Evolutionary conservation across 2,329 filamentous ascomycete genomes (phyloP).

Genomic region (Pseudogymnoascus sp.): DNA sequence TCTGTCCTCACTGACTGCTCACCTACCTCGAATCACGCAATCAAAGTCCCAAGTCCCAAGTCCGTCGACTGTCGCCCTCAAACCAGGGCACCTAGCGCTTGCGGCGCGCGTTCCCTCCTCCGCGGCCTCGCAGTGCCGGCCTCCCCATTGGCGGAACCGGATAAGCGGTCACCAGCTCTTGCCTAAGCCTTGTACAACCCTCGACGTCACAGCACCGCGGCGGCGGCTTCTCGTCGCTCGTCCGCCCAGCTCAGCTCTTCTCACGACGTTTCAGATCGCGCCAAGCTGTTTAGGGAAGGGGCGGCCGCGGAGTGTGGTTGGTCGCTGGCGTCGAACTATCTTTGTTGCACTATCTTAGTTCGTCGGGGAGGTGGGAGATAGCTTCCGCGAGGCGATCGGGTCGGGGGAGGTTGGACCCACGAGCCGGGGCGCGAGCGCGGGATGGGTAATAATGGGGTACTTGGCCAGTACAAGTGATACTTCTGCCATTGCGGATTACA

Average conservation of each 20-base stretch:
- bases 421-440: constrained; percentile 6
- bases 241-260: not conserved
- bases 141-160: not conserved
- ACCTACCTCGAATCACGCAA: not conserved
- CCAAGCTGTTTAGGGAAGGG: constrained; percentile 4
- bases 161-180: not conserved
- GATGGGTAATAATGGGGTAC: constrained; percentile 2
- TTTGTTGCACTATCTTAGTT: not conserved
- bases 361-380: not conserved
- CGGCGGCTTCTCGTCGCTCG: not conserved
- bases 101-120: constrained; percentile 13
- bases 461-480: not conserved
- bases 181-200: not conserved
- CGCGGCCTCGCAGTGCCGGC: not conserved
- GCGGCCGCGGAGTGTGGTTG: not conserved
- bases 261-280: not conserved
- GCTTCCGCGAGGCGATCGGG: constrained; percentile 1
- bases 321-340: not conserved
- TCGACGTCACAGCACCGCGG: not conserved
- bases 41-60: not conserved
- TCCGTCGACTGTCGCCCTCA: not conserved
- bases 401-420: constrained; percentile 1
- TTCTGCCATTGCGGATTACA: not conserved
- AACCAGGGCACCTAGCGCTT: constrained; percentile 1
- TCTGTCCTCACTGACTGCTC: not conserved